Evolutionary conservation across 2,329 filamentous ascomycete genomes (phyloP), one percentile per base, ranked within the genome.

Genomic region (Exophiala viscosa): DNA sequence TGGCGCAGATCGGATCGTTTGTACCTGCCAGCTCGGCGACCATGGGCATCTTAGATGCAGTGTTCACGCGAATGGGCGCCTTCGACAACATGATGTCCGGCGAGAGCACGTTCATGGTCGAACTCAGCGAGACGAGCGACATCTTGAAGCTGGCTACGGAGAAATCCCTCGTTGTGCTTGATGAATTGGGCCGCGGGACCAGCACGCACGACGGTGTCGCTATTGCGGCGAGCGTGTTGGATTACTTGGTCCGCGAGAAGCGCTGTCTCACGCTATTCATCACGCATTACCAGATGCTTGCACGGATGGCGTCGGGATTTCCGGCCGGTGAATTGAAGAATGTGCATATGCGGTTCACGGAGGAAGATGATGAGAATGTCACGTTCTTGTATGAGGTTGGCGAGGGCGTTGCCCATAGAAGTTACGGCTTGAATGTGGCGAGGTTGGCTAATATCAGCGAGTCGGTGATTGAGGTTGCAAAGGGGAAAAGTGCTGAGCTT

Each of bases 81-180:
- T 88, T 88, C 62, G 93, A 99, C 72, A 97, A 96, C 67, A 89
- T 99, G 74, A 87, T 97, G 68, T 87, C 89, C 3, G 90, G 90
- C 63, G 93, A 99, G 72, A 88, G 84, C 18, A 99, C 93, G 10
- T 99, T 99, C 73, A 96, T 97, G 90, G 91, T 99, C 49, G 93
- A 99, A 68, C 82, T 99, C 2, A 90, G 86, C 33, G 93, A 99
- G 70, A 97, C 93, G 1, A 85, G 87, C 1, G 85, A 90, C 55
- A 96, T 99, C 62, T 79, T 99, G 18, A 92, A 93, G 66, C 83
- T 89, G 64, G 93, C 92, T 0, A 93, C 90, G 0, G 84, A 88
- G 1, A 83, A 89, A 41, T 89, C 84, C 40, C 80, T 99, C 5
- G 87, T 99, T 57, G 90, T 99, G 40, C 82, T 99, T 5, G 93